Base-by-base conservation (phyloP, 805 yeast species). In the Metschnikowia corniflorae region DNA sequence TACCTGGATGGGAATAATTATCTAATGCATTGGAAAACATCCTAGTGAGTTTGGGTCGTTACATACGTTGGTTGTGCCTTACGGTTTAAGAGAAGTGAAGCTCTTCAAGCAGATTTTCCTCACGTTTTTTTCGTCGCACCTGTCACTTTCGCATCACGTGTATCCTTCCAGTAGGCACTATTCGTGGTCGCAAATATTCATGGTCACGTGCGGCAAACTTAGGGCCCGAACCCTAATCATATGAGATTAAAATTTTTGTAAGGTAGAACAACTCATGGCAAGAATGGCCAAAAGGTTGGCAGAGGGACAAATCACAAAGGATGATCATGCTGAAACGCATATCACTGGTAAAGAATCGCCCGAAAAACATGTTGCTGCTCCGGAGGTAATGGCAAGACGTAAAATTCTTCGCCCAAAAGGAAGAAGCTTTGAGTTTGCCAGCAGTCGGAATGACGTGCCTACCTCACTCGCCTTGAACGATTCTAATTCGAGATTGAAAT, bases 281-380 rank as follows among this genome's bases (percentile, higher is more conserved):
- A 18, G 23, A 39, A 78, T 78, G 85, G 71, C 81, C 18, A 86
- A 86, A 58, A 73, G 96, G 61, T 63, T 71, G 37, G 87, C 88
- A 15, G 74, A 68, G 34, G 59, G 67, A 15, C 95, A 86, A 58
- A 64, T 86, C 32, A 73, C 78, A 13, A 72, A 73, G 45, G 86
- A 80, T 38, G 63, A 59, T 19, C 33, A 7, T 17, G 26, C 36
- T 15, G 47, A 37, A 7, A n/a, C n/a, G n/a, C n/a, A n/a, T n/a
- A n/a, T n/a, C n/a, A 56, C 55, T 6, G 65, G 61, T 24, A 64
- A 68, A 25, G 71, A 66, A 13, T 75, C 66, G 5, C 16, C 14
- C 5, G 12, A 13, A 6, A 25, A 15, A 14, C 67, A 47, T 10
- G 41, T 50, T n/a, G 38, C 95, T 0, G 69, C 84, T 1, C 67